These are phyloP conservation scores for Curvularia lunata DNA, from an alignment of 2,329 filamentous ascomycete species.

Conservation along the genomic window DNA sequence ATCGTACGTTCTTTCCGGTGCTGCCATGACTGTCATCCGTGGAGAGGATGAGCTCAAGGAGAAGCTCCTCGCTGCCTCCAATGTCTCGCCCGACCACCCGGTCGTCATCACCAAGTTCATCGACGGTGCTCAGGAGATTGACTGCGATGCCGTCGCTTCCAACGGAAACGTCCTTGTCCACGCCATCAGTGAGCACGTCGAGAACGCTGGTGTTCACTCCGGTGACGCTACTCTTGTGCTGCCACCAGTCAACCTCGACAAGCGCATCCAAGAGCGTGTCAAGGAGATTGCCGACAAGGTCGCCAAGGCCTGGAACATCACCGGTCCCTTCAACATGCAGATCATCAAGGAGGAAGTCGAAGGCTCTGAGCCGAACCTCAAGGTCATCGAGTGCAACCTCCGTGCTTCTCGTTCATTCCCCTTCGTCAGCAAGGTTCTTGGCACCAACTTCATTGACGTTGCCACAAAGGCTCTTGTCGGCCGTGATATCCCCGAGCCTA, in stretches of 20 bases:
- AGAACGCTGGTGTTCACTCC: slow-evolving; percentile 97
- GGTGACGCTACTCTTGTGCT: slow-evolving; percentile 95
- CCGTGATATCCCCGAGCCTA: slow-evolving; percentile 80
- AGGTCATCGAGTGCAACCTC: slow-evolving; percentile 98
- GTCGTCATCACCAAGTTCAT: slow-evolving; percentile 99
- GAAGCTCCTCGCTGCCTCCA: slow-evolving; percentile 88
- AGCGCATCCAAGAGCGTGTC: slow-evolving; percentile 78
- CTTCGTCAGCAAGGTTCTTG: slow-evolving; percentile 96
- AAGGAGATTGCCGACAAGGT: slow-evolving; percentile 98
- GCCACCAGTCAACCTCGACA: slow-evolving; percentile 80
- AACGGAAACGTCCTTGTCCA: slow-evolving; percentile 87
- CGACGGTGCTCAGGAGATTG: slow-evolving; percentile 93
- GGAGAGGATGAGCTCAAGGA: slow-evolving; percentile 89
- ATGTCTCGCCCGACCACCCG: slow-evolving; percentile 93
- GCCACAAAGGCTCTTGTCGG: slow-evolving; percentile 91
- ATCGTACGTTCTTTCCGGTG: slow-evolving; percentile 93
- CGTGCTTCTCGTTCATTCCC: slow-evolving; percentile 97
- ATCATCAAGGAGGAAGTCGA: slow-evolving; percentile 91
- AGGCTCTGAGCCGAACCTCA: slow-evolving; percentile 76
- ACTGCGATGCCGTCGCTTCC: slow-evolving; percentile 90
- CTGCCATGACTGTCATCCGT: slow-evolving; percentile 97
- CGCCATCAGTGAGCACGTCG: slow-evolving; percentile 93
- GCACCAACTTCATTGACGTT: slow-evolving; percentile 94
- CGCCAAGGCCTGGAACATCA: slow-evolving; percentile 95
- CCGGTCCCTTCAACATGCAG: slow-evolving; percentile 99